Evolutionary conservation across 768 basidiomycete genomes (phyloP).

Genomic region (Tricholoma terreum): DNA sequence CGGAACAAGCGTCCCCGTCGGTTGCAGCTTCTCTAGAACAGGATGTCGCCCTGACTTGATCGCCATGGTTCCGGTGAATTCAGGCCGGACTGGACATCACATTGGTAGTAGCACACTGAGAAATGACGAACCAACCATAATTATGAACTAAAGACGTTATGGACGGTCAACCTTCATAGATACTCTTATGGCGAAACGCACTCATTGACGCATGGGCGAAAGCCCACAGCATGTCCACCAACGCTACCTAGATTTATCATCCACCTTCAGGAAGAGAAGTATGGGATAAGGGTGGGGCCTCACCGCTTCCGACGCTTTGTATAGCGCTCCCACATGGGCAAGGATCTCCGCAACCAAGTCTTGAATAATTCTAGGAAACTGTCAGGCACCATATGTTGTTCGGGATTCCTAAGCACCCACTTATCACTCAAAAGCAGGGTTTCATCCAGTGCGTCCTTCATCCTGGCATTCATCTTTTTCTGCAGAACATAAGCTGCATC

Average conservation of each 20-base stretch:
- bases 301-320: conserved; percentile 90
- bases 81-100: conserved; percentile 67
- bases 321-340: conserved; percentile 71
- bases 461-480: conserved; percentile 86
- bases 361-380: conserved; percentile 62
- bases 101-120: background rate
- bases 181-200: conserved; percentile 32
- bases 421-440: conserved; percentile 82
- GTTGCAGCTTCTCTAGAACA: conserved; percentile 71
- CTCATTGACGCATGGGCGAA: conserved; percentile 83
- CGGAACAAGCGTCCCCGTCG: conserved; percentile 68
- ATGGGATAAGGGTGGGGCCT: conserved; percentile 9
- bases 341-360: conserved; percentile 73
- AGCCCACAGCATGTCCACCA: conserved; percentile 87
- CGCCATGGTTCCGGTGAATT: conserved; percentile 86
- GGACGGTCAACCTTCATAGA: background rate
- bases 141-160: conserved; percentile 37
- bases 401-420: conserved; percentile 30
- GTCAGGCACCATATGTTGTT: background rate
- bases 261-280: background rate
- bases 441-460: conserved; percentile 91
- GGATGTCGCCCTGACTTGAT: conserved; percentile 91
- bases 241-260: conserved; percentile 56
- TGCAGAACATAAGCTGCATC: conserved; percentile 24
- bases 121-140: conserved; percentile 32